Base-by-base conservation (phyloP, 2,329 filamentous ascomycete genomes). In the Alternaria metachromatica region DNA sequence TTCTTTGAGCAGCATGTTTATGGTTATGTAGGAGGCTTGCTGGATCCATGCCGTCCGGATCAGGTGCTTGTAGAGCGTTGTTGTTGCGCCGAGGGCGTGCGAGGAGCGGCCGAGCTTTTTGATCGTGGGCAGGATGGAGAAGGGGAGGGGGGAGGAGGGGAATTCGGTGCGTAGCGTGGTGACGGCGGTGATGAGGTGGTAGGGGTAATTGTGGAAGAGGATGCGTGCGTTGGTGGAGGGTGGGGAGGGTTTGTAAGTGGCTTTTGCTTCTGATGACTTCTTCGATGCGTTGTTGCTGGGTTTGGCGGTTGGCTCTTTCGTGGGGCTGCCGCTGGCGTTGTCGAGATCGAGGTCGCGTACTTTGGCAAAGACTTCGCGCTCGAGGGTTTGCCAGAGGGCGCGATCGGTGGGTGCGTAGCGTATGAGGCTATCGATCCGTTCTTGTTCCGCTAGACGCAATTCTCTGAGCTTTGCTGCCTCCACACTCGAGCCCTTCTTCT, bases 21-120 rank as follows among this genome's bases (percentile, higher is more conserved):
- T 86, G 1, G 83, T 83, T 4, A 73, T 67, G 3, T 88, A 82
- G 71, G 92, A 88, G 21, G 87, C 84, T 66, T 87, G 87, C 11
- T 87, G 86, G 33, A 81, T 78, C 87, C 90, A 92, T 59, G 88
- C 82, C 21, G 90, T 84, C 13, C 83, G 78, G 23, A 92, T 83
- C 33, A 93, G 84, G 53, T 87, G 84, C 73, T 91, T 89, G 82
- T 92, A 94, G 45, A 94, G 87, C 0, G 86, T 82, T 0, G 90
- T 91, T 18, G 89, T 89, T 6, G 88, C 89, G 51, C 91, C 92
- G 1, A 95, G 85, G 7, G 92, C 88, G 72, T 90, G 92, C 0
- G 90, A 90, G 1, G 87, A 86, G 2, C 91, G 84, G 2, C 92
- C 91, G 0, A 92, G 83, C 48, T 85, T 83, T 74, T 91, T 92